Percentiles rank a stretch among this genome's conserved stretches.
Evolutionary conservation across 306 rosid species (phyloP).

Genomic region (Dalbergia oliveri): DNA sequence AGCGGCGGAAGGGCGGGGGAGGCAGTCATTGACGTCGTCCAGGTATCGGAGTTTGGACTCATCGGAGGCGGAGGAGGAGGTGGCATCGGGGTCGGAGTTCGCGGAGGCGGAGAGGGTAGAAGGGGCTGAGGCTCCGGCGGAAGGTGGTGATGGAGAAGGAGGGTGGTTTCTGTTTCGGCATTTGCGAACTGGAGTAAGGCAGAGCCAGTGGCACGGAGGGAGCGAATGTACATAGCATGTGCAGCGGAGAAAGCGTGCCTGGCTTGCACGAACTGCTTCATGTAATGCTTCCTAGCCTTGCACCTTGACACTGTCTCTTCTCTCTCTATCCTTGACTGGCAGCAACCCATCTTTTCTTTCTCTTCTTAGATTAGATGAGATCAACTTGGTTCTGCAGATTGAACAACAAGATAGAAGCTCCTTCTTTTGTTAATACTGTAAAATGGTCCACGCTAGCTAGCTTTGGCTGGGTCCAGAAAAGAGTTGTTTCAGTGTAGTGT

Average conservation of each 20-base stretch:
- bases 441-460: too few species aligned
- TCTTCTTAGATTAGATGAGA: neutral
- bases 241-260: slow-evolving; percentile 78
- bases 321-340: slow-evolving; percentile 75
- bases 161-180: slow-evolving; percentile 61
- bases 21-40: slow-evolving; percentile 77
- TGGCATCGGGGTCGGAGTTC: slow-evolving; percentile 58
- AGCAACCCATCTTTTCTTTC: slow-evolving; percentile 74
- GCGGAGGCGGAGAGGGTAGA: slow-evolving; percentile 63
- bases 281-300: slow-evolving; percentile 79
- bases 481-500: neutral
- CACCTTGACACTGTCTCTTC: slow-evolving; percentile 83
- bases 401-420: neutral
- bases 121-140: slow-evolving; percentile 60
- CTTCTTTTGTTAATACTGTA: neutral
- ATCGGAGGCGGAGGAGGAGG: slow-evolving; percentile 68
- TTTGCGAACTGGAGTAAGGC: slow-evolving; percentile 84
- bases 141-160: slow-evolving; percentile 59
- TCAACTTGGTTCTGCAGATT: neutral
- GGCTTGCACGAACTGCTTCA: slow-evolving; percentile 81
- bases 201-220: slow-evolving; percentile 81
- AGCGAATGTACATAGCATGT: slow-evolving; percentile 81
- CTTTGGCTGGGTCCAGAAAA: neutral
- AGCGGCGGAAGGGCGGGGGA: slow-evolving; percentile 78
- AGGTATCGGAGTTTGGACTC: slow-evolving; percentile 82